Percentiles rank a stretch among this genome's conserved stretches.
Evolutionary conservation across 2,329 filamentous ascomycete genomes (phyloP).

Genomic region (Neophaeococcomyces aloes): DNA sequence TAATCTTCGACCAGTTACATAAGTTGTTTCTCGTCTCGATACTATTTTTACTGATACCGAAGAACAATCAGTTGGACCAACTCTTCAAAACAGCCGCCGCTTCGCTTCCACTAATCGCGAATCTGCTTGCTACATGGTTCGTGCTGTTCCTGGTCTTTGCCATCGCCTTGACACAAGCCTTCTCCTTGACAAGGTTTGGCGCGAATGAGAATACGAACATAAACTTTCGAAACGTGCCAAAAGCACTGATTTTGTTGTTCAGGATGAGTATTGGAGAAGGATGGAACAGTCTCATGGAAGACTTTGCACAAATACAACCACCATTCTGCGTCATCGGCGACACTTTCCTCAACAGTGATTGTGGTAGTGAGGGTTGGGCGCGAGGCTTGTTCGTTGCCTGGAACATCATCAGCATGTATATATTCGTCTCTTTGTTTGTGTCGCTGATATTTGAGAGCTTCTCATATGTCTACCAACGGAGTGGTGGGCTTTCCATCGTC

Average conservation of each 20-base stretch:
- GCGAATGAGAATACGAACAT: constrained; percentile 61
- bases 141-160: constrained; percentile 93
- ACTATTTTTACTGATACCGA: constrained; percentile 78
- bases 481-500: constrained; percentile 80
- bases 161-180: constrained; percentile 90
- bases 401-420: constrained; percentile 99
- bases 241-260: constrained; percentile 86
- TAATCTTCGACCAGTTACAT: constrained; percentile 68
- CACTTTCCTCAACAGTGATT: constrained; percentile 79
- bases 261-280: constrained; percentile 87
- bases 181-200: constrained; percentile 86
- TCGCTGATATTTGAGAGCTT: constrained; percentile 99
- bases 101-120: constrained; percentile 79
- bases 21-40: constrained; percentile 91
- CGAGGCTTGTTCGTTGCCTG: constrained; percentile 82
- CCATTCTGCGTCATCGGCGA: constrained; percentile 66
- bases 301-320: constrained; percentile 69
- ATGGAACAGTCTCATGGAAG: constrained; percentile 96
- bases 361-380: constrained; percentile 82
- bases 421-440: constrained; percentile 96
- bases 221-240: constrained; percentile 90
- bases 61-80: constrained; percentile 94
- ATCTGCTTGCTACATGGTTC: constrained; percentile 91
- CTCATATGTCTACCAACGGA: constrained; percentile 96
- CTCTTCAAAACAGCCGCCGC: constrained; percentile 97